Conservation (phyloP, 2,329 filamentous ascomycete species). For the Fusarium humuli region DNA sequence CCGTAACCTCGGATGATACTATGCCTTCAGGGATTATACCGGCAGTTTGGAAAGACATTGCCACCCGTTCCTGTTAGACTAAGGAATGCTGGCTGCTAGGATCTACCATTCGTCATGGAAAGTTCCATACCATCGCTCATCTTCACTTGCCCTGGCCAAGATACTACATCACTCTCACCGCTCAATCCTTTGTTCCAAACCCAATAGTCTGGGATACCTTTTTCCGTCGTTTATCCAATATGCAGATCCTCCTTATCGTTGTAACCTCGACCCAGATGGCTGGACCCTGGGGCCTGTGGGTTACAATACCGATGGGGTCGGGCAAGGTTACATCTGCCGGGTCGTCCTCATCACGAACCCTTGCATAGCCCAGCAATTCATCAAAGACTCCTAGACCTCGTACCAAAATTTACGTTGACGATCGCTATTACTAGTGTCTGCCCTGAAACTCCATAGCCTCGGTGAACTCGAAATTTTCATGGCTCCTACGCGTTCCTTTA, state of each 20-base stretch:
- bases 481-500: slow-evolving; percentile 1
- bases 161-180: neutral
- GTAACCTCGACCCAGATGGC: slow-evolving; percentile 1
- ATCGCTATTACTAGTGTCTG: slow-evolving; percentile 13
- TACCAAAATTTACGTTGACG: slow-evolving; percentile 3
- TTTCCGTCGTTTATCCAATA: neutral
- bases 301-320: neutral
- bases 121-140: neutral
- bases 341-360: neutral
- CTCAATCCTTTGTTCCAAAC: neutral
- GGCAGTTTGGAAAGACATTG: neutral
- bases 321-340: slow-evolving; percentile 10
- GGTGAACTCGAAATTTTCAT: slow-evolving; percentile 3
- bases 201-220: neutral
- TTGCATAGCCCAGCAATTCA: neutral
- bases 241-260: slow-evolving; percentile 11
- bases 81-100: neutral
- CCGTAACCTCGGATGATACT: neutral
- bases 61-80: neutral
- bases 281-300: neutral
- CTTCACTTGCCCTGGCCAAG: neutral
- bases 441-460: slow-evolving; percentile 15
- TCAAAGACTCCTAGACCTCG: neutral
- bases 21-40: neutral
- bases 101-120: neutral